A percentile compares a stretch with the other conserved stretches of the same genome.
Conservation (phyloP, 1,284 basidiomycete genomes). For the Cutaneotrichosporon mucoides region DNA sequence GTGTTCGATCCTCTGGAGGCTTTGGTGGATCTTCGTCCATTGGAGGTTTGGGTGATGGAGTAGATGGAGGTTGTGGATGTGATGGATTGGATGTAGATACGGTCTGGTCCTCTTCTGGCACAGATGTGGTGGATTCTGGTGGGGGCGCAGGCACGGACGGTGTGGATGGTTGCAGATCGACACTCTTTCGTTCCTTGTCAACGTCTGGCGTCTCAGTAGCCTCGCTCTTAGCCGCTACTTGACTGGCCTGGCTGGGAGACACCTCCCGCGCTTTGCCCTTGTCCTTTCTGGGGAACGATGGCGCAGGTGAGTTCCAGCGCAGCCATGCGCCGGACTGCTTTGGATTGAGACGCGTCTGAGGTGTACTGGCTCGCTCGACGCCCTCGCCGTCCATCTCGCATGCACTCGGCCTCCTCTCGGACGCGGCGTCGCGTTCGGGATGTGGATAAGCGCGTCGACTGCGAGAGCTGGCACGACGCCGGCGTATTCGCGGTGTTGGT, state of each 20-base stretch:
- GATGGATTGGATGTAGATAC: not conserved
- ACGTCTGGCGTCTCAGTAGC: no score
- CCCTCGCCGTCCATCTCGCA: not conserved
- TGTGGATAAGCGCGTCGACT: not conserved
- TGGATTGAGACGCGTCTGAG: constrained; percentile 24
- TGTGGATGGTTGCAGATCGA: not conserved
- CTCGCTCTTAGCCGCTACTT: no score
- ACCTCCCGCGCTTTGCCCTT: constrained; percentile 34
- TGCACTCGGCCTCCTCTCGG: not conserved
- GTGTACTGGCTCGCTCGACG: no score
- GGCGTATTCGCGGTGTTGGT: not conserved
- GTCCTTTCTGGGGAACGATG: constrained; percentile 34
- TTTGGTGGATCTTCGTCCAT: not conserved
- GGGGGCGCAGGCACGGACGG: not conserved
- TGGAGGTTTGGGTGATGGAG: not conserved
- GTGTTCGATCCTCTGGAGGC: not conserved
- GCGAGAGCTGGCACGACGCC: not conserved
- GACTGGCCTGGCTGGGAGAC: not conserved
- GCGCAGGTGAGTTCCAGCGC: constrained; percentile 36
- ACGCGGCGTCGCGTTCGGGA: not conserved
- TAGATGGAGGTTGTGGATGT: not conserved
- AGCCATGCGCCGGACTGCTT: constrained; percentile 39
- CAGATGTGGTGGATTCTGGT: not conserved
- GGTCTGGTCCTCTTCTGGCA: not conserved
- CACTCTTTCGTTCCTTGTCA: not conserved